Percentiles rank a stretch among this genome's conserved stretches.
Evolutionary conservation across 2,329 filamentous ascomycete species (phyloP).

Genomic region (Trichoderma koningii): DNA sequence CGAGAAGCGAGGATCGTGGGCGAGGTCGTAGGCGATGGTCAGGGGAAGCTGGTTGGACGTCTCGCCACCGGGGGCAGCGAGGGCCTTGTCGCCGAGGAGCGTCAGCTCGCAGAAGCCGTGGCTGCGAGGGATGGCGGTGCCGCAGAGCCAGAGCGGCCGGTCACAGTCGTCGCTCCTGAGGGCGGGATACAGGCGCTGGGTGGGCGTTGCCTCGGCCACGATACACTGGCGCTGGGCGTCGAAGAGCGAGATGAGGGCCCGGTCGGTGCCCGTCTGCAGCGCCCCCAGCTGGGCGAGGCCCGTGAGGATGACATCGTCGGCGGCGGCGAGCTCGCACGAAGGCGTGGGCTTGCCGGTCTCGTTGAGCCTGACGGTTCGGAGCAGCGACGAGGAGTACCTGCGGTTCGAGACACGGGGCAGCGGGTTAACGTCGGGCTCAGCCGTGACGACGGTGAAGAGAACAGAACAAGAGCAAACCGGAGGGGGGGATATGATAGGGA

Average conservation of each 20-base stretch:
- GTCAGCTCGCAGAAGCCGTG: conserved; percentile 37
- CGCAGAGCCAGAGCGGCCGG: conserved; percentile 36
- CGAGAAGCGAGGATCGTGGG: conserved; percentile 37
- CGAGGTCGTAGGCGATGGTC: conserved; percentile 41
- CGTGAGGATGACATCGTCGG: conserved; percentile 47
- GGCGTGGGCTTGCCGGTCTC: conserved; percentile 32
- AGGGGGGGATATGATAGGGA: neutral
- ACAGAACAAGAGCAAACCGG: neutral
- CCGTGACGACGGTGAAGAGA: neutral
- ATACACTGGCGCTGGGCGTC: conserved; percentile 51
- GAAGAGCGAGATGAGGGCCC: conserved; percentile 54
- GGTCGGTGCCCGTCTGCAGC: conserved; percentile 45
- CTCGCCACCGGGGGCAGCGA: neutral
- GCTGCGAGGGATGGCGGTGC: conserved; percentile 38
- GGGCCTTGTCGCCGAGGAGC: conserved; percentile 10
- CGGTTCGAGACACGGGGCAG: neutral
- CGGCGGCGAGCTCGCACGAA: conserved; percentile 34
- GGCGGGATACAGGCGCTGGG: conserved; percentile 40
- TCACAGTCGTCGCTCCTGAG: conserved; percentile 26
- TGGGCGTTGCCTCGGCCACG: conserved; percentile 53
- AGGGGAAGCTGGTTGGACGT: conserved; percentile 36
- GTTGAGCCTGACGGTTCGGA: conserved; percentile 32
- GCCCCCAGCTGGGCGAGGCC: conserved; percentile 54
- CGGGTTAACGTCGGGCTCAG: neutral
- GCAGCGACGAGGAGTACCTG: conserved; percentile 29